Evolutionary conservation across 352 stramenopile species (phyloP), one percentile per base, ranked within the genome.

Genomic region (Phytophthora idaei): DNA sequence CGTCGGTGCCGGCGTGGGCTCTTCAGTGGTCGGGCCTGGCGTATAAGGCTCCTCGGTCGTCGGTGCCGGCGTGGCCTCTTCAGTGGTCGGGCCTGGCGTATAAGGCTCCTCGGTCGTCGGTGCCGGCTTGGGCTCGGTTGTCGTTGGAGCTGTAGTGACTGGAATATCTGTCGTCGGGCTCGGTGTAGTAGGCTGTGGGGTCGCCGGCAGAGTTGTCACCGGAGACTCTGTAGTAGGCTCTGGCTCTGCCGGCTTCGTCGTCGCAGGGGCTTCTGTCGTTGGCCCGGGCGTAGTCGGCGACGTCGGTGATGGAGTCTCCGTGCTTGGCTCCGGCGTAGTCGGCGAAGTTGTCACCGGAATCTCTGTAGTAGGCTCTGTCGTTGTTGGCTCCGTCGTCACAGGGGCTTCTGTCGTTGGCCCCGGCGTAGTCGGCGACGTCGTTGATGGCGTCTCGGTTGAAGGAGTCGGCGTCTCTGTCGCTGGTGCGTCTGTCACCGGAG

Each of bases 151-250:
- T 39, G 34, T 3, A 12, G 15, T 8, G 14, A 52, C 46, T 28
- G 37, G 39, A n/a, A 46, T 48, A 6, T 45, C 44, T 0, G 57
- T 37, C 5, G 37, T 46, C 4, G 48, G 48, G 0, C 3, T 25
- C 12, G 8, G 46, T 8, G 57, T 57, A 34, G 29, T 34, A 34
- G 29, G 29, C 29, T 34, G 4, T 7, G 29, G 7, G 29, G 50
- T 54, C 10, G 49, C 37, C 2, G 49, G 48, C 4, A 10, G 0
- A 5, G 32, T 25, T 21, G 52, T 58, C 0, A 28, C 15, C 5
- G 60, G 60, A n/a, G 42, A 29, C 7, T 55, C 27, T 6, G 57
- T 57, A 5, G 57, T 45, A 7, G 58, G 48, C 25, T 15, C 48
- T 10, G 57, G 57, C 1, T 34, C 39, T 15, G 62, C 15, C 1